These are phyloP conservation scores for Lipomyces kockii DNA, from an alignment of 805 yeast genomes.

Conservation along the genomic window DNA sequence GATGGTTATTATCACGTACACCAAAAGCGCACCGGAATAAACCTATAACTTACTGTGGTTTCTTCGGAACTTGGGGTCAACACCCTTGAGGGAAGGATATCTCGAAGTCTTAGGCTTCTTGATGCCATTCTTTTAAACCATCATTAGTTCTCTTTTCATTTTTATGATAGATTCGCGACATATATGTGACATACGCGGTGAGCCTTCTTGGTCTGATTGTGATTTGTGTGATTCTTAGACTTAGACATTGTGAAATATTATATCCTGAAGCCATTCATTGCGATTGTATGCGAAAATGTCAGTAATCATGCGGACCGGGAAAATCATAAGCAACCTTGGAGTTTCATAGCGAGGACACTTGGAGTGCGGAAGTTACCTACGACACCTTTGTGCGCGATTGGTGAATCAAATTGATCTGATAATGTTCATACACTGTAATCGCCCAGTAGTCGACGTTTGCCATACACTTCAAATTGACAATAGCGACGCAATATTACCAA, in stretches of 20 bases:
- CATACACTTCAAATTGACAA: background rate
- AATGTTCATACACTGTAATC: background rate
- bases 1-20: background rate
- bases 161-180: background rate
- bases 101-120: slow-evolving; percentile 98
- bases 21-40: background rate
- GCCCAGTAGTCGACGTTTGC: background rate
- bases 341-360: background rate
- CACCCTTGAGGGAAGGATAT: slow-evolving; percentile 98
- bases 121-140: slow-evolving; percentile 74
- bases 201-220: slow-evolving; percentile 99
- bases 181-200: slow-evolving; percentile 62
- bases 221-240: slow-evolving; percentile 99
- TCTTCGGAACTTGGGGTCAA: slow-evolving; percentile 98
- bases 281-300: background rate
- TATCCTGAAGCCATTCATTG: background rate
- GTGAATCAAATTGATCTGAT: too few species aligned
- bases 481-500: background rate
- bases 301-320: background rate
- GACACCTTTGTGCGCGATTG: too few species aligned
- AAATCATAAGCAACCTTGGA: background rate
- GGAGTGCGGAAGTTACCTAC: background rate
- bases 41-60: slow-evolving; percentile 68
- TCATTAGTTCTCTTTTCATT: background rate
- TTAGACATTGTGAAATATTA: slow-evolving; percentile 71